Base-by-base conservation (phyloP, 805 yeast genomes). In the Saturnispora dispora region DNA sequence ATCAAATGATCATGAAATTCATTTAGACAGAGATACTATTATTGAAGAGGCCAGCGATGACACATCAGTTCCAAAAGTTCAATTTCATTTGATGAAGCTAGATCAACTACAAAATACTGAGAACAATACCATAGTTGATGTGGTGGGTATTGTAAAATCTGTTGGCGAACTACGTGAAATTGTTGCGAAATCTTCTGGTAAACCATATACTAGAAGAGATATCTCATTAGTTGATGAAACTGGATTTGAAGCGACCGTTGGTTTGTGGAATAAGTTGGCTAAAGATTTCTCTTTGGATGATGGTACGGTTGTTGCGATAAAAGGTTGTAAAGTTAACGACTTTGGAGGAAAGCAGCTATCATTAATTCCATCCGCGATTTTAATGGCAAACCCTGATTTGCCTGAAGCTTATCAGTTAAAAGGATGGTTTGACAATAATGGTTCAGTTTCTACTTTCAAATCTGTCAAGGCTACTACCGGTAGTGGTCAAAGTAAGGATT, bases 371-470 rank as follows among this genome's bases (percentile, higher is more conserved):
- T 76, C 87, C 10, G 89, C 96, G 20, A 77, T 86, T 1, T 69
- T 93, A 56, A 66, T 81, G 36, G 76, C 86, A 11, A 87, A 88
- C 61, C 99, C 99, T 2, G 96, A 90, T 63, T 77, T 86, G 22
- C 83, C 87, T 18, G 96, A 88, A 65, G 91, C 97, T 4, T 88
- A 81, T 65, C 76, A 79, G 50, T 76, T 93, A 58, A 88, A 88
- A 67, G 98, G 98, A 6, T 93, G 99, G 99, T 93, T 81, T 62
- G 96, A 88, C 62, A 77, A 84, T 40, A 81, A 78, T 58, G 97
- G 96, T 39, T 74, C 75, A 22, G 68, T 72, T 50, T 81, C 80
- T 51, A 69, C 66, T 39, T 89, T 86, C 71, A 77, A 78, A 58
- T 71, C 82, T 10, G 67, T 88, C 63, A 82, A 79, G 61, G 54